Evolutionary conservation across 2,329 filamentous ascomycete species (phyloP), one percentile per base, ranked within the genome.

Genomic region (Talaromyces amestolkiae): DNA sequence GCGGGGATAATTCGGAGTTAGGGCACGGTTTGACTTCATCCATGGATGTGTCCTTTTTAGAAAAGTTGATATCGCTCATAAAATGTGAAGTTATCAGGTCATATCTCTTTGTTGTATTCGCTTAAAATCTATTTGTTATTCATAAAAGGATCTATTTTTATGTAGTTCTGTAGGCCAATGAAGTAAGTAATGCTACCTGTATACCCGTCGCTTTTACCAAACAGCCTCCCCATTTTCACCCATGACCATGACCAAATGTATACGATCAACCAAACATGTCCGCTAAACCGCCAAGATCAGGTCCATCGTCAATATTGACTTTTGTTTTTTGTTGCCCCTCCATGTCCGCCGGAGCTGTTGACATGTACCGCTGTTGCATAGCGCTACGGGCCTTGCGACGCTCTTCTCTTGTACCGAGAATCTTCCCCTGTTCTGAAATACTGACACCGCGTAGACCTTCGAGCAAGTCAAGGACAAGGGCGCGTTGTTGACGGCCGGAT

Each of bases 371-470:
- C 69, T 77, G 76, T 70, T 78, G 79, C 66, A 81, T 73, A 15
- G 74, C 77, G 64, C 74, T 78, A 51, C 76, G 76, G 19, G 76
- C 73, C 70, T 82, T 82, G 31, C 77, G 77, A 58, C 76, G 74
- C 63, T 79, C 78, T 68, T 78, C 74, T 22, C 73, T 71, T 7
- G 75, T 75, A 53, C 78, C 76, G 53, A 83, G 77, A 27, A 99
- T 87, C 77, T 92, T 95, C 31, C 95, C 95, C 82, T 95, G 91
- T 78, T 99, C 95, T 8, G 93, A 91, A 64, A 99, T 91, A 71
- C 93, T 94, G 6, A 98, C 89, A 0, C 95, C 95, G 70, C 96
- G 89, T 7, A 99, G 84, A 51, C 93, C 89, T 70, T 93, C 91
- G 24, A 99, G 82, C 17, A 99, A 80, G 68, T 97, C 92, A 9